phyloP scores from a whole-genome alignment of 129 eudicot genomes.

The Artemisia argyi region DNA sequence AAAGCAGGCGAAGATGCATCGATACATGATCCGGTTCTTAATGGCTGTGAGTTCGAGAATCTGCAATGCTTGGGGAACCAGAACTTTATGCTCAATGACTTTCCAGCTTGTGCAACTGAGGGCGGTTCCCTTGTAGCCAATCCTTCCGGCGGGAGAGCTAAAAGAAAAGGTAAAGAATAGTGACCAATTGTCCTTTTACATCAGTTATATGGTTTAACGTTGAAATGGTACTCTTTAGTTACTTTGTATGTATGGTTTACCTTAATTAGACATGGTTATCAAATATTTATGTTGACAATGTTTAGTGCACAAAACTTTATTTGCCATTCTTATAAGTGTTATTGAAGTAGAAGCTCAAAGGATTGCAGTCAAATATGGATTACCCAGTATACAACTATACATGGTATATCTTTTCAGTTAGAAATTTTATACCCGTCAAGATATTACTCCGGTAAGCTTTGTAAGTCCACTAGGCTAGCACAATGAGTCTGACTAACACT shows the following conservation, averaged over 20 bases:
- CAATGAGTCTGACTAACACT: neutral
- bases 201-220: conserved; percentile 3
- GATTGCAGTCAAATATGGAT: neutral
- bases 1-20: conserved; percentile 33
- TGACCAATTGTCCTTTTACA: conserved; percentile 5
- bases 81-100: conserved; percentile 42
- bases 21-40: conserved; percentile 46
- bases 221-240: conserved; percentile 6
- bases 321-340: neutral
- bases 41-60: conserved; percentile 72
- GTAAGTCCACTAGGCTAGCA: neutral
- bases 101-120: conserved; percentile 46
- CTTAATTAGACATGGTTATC: neutral
- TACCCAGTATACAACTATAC: neutral
- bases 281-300: neutral
- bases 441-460: neutral
- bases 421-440: neutral
- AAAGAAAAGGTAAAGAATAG: conserved; percentile 56
- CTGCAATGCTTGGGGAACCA: conserved; percentile 70
- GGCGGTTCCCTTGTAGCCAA: conserved; percentile 32
- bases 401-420: neutral
- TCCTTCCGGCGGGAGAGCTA: conserved; percentile 43
- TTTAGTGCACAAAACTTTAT: conserved; percentile 9
- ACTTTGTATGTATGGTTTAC: neutral
- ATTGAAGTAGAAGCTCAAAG: neutral